phyloP scores from a whole-genome alignment of 768 basidiomycete species.

The Rhodosporidiobolus odoratus region DNA sequence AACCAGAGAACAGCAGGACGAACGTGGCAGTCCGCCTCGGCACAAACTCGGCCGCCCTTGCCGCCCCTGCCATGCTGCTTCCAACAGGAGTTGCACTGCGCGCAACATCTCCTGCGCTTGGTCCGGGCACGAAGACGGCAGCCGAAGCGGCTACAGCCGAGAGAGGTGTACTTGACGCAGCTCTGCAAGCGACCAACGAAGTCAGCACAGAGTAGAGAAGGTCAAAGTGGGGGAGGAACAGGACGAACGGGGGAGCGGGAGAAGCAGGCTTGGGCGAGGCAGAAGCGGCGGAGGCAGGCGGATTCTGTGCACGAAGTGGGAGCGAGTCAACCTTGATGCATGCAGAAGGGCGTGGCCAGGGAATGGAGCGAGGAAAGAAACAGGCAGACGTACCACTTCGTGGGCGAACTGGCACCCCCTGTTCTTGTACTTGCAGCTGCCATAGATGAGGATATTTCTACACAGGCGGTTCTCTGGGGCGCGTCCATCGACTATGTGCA shows the following conservation, averaged over 20 bases:
- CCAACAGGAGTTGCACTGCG: background rate
- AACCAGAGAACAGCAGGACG: background rate
- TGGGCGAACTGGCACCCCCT: conserved; percentile 81
- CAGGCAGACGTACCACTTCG: conserved; percentile 56
- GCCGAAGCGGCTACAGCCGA: conserved; percentile 27
- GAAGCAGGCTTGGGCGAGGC: conserved; percentile 12
- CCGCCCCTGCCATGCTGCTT: background rate
- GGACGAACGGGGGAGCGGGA: conserved; percentile 8
- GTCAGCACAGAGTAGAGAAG: background rate
- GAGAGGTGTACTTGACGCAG: conserved; percentile 3
- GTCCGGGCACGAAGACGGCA: conserved; percentile 31
- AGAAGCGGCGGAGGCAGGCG: background rate
- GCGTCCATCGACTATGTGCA: background rate
- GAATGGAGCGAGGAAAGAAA: background rate
- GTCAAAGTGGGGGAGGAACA: conserved; percentile 6
- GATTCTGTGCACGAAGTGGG: background rate
- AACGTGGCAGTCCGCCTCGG: conserved; percentile 25
- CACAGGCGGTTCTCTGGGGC: conserved; percentile 21
- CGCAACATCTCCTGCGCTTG: background rate
- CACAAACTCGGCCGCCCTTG: conserved; percentile 27
- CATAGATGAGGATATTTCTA: conserved; percentile 45
- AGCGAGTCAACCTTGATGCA: background rate
- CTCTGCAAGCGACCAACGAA: background rate
- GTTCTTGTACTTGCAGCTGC: conserved; percentile 77
- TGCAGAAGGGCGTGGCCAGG: background rate